These are phyloP conservation scores for Penicillium crystallinum DNA, from an alignment of 495 filamentous ascomycete species.

Conservation along the genomic window DNA sequence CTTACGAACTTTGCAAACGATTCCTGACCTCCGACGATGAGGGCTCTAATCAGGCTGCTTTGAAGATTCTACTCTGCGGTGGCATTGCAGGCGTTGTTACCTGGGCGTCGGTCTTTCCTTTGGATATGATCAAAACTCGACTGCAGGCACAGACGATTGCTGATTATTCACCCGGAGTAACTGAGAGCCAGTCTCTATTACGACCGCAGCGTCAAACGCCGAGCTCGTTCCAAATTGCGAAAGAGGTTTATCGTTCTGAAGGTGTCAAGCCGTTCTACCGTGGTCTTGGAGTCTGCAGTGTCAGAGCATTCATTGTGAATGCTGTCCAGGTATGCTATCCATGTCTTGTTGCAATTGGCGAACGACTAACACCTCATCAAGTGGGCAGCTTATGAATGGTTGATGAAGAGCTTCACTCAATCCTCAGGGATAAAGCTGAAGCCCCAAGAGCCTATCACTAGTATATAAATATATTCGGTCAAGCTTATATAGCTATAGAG, in stretches of 20 bases:
- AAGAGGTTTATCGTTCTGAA: constrained; percentile 56
- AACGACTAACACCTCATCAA: constrained; percentile 27
- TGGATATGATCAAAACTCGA: constrained; percentile 86
- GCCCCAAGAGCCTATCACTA: background rate
- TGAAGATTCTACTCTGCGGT: constrained; percentile 71
- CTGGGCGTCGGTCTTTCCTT: constrained; percentile 81
- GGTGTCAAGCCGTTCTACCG: constrained; percentile 68
- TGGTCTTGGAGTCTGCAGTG: constrained; percentile 72
- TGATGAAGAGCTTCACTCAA: constrained; percentile 50
- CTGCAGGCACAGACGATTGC: constrained; percentile 62
- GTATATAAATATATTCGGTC: background rate
- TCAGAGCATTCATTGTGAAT: constrained; percentile 82
- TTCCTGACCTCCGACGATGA: constrained; percentile 41
- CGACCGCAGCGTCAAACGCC: constrained; percentile 24
- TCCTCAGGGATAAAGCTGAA: constrained; percentile 4
- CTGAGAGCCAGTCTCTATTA: constrained; percentile 24
- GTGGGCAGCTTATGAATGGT: constrained; percentile 84
- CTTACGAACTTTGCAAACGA: constrained; percentile 68
- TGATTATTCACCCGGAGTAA: constrained; percentile 11
- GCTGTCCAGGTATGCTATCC: constrained; percentile 47
- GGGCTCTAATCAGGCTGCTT: constrained; percentile 41
- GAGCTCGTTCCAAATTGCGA: constrained; percentile 58
- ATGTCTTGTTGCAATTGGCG: background rate
- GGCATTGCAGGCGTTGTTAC: constrained; percentile 79
- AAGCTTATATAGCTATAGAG: background rate